A percentile compares a stretch with the other conserved stretches of the same genome.
phyloP scores from a whole-genome alignment of 225 moss, liverwort and hornwort genomes.

The Sphagnum contortum region DNA sequence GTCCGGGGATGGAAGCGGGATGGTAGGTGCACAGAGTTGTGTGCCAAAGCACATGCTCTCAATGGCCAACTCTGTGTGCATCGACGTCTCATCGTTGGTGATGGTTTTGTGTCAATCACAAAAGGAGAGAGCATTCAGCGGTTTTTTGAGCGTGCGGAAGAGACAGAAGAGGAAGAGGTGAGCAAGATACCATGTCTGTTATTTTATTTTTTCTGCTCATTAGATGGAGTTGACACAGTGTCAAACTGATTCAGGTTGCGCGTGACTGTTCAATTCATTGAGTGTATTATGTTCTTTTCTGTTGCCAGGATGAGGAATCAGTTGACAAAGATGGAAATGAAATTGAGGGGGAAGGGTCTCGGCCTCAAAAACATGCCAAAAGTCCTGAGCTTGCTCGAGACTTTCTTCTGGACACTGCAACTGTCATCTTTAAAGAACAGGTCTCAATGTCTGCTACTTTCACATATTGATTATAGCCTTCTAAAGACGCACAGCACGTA shows the following conservation, averaged over 20 bases:
- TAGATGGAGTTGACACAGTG: no score
- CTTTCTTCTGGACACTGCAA: slow-evolving; percentile 95
- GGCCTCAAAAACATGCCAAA: slow-evolving; percentile 98
- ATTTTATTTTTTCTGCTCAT: no score
- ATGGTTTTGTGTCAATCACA: slow-evolving; percentile 93
- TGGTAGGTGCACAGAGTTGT: slow-evolving; percentile 75
- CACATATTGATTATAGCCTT: not conserved
- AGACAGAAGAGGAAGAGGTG: slow-evolving; percentile 99
- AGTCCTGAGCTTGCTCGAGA: slow-evolving; percentile 99
- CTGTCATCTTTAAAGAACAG: slow-evolving; percentile 99
- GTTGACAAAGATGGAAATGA: slow-evolving; percentile 99
- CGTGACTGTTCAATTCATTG: no score
- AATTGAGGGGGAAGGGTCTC: slow-evolving; percentile 87
- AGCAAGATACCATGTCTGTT: not conserved
- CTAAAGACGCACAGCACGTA: no score
- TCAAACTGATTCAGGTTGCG: no score
- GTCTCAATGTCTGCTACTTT: slow-evolving; percentile 18
- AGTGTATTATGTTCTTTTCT: no score
- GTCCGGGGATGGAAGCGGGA: slow-evolving; percentile 95
- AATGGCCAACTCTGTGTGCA: slow-evolving; percentile 98
- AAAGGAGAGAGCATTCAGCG: slow-evolving; percentile 98
- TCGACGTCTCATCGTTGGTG: slow-evolving; percentile 94
- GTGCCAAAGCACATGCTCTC: slow-evolving; percentile 93
- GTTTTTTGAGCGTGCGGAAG: slow-evolving; percentile 98
- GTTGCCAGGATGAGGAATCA: slow-evolving; percentile 82